Evolutionary conservation across 495 filamentous ascomycete genomes (phyloP), one percentile per base, ranked within the genome.

Genomic region (Articulospora tetracladia): DNA sequence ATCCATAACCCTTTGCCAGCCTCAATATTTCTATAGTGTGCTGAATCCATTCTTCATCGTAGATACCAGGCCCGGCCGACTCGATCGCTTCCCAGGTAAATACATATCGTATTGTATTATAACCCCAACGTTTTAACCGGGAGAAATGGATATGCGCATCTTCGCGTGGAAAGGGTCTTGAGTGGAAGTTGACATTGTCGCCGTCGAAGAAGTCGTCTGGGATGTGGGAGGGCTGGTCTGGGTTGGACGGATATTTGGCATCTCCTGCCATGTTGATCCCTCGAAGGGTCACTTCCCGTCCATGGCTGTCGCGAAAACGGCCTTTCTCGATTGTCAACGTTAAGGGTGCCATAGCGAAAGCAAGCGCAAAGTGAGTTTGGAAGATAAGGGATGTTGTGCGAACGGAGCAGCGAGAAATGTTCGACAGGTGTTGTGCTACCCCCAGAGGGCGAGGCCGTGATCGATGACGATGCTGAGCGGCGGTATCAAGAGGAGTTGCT

Each of bases 1-100:
- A 97, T 22, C 90, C 89, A 76, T 97, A 97, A 23, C 86, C 77
- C 69, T 91, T 97, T 34, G 93, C 93, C 34, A 89, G 74, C 48
- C 92, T 81, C 55, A 98, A 77, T 17, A 98, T 75, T 27, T 87
- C 81, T 60, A 98, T 92, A 0, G 95, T 98, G 69, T 93, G 90
- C 53, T 89, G 74, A 60, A 97, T 90, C 89, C 90, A 98, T 61
- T 91, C 89, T 67, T 98, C 89, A 62, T 98, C 94, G 72, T 98
- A 98, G 62, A 79, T 89, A 1, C 92, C 92, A n/a, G 94, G 94
- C 0, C 93, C 94, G 13, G 86, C 86, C 59, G 92, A 86, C 75
- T 98, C 94, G 67, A 98, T 93, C n/a, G 94, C 93, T 71, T 98
- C 94, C 94, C 94, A 98, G 0, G 93, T 98, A 70, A 96, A 98